Evolutionary conservation across 495 filamentous ascomycete species (phyloP).

Genomic region (Daldinia caldariorum): DNA sequence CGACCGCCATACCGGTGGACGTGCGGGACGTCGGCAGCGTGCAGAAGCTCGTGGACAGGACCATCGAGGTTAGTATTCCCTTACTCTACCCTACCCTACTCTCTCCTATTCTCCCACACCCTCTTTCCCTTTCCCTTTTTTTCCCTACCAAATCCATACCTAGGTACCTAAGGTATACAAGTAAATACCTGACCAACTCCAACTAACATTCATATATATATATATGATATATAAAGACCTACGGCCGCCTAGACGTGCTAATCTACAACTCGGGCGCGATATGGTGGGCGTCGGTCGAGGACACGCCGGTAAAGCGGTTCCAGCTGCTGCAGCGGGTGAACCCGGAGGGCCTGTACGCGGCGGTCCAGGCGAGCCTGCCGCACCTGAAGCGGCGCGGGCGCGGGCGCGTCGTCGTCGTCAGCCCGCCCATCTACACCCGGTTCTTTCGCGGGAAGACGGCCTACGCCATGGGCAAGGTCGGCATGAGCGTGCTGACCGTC

Average conservation of each 20-base stretch:
- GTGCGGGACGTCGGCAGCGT: slow-evolving; percentile 72
- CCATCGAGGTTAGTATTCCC: slow-evolving; percentile 60
- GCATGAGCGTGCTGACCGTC: slow-evolving; percentile 83
- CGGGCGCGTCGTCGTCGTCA: slow-evolving; percentile 80
- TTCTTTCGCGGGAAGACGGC: slow-evolving; percentile 89
- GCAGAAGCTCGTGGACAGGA: slow-evolving; percentile 66
- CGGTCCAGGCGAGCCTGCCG: slow-evolving; percentile 73
- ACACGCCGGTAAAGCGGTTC: slow-evolving; percentile 81
- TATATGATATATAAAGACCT: slow-evolving; percentile 48
- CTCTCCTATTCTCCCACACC: background rate
- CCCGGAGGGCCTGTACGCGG: slow-evolving; percentile 75
- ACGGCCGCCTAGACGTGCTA: slow-evolving; percentile 73
- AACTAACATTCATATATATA: no score
- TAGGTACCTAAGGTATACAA: no score
- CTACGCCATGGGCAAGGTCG: slow-evolving; percentile 88
- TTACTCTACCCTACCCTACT: no score
- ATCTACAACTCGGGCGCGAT: slow-evolving; percentile 89
- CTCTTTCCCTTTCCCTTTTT: slow-evolving; percentile 6
- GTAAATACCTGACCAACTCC: no score
- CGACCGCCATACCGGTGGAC: slow-evolving; percentile 75
- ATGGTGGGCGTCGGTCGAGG: slow-evolving; percentile 81
- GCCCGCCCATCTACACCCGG: slow-evolving; percentile 83
- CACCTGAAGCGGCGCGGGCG: slow-evolving; percentile 59
- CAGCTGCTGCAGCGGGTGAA: slow-evolving; percentile 86
- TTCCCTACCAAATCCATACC: no score